Conservation (phyloP, 1,284 basidiomycete genomes). For the Apiotrichum mycotoxinovorans region DNA sequence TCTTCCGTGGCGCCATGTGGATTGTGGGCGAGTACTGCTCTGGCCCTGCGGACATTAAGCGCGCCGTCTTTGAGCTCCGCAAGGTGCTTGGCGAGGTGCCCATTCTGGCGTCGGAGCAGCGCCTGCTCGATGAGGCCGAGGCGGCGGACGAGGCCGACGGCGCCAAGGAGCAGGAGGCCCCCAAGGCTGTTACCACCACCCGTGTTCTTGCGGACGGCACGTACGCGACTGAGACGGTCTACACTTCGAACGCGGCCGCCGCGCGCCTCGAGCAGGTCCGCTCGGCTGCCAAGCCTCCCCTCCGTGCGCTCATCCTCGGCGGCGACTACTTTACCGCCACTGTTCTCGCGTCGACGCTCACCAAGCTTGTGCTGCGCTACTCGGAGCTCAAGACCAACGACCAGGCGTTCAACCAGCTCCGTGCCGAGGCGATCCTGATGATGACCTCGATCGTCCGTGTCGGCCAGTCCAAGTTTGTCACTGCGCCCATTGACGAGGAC, state of each 20-base stretch:
- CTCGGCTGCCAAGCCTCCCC: conserved; percentile 81
- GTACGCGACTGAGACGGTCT: conserved; percentile 95
- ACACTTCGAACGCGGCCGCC: conserved; percentile 63
- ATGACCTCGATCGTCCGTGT: conserved; percentile 97
- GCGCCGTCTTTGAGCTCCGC: conserved; percentile 74
- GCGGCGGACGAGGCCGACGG: conserved; percentile 54
- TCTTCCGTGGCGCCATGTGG: conserved; percentile 95
- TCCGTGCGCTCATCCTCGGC: conserved; percentile 83
- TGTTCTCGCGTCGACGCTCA: conserved; percentile 81
- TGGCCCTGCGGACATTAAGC: conserved; percentile 62
- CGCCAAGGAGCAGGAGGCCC: conserved; percentile 47
- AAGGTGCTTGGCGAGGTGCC: conserved; percentile 93
- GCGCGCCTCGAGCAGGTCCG: conserved; percentile 76
- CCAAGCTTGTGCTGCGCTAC: conserved; percentile 87
- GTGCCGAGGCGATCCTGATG: conserved; percentile 96
- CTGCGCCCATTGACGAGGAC: conserved; percentile 94
- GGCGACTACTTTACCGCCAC: conserved; percentile 97
- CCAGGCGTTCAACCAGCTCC: conserved; percentile 65
- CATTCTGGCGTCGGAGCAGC: conserved; percentile 84
- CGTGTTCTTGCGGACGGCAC: conserved; percentile 91
- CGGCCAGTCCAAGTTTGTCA: conserved; percentile 92
- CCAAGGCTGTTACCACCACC: conserved; percentile 54
- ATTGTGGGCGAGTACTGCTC: conserved; percentile 95
- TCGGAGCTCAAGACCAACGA: conserved; percentile 61
- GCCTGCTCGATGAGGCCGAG: conserved; percentile 69